These are phyloP conservation scores for Leersia perrieri DNA, from an alignment of 176 grass and related monocot species.

Conservation along the genomic window DNA sequence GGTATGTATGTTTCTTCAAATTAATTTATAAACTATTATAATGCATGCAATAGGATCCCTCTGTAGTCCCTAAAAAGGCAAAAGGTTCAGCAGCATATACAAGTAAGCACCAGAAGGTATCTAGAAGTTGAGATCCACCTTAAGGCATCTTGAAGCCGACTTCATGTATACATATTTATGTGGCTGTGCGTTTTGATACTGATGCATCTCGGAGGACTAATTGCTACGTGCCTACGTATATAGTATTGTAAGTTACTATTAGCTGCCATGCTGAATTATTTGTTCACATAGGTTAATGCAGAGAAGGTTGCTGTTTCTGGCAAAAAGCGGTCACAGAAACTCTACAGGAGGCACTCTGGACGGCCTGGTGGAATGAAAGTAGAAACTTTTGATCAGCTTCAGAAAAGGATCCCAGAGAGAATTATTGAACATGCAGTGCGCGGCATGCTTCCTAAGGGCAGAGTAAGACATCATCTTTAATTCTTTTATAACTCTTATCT, in stretches of 20 bases:
- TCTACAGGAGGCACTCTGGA: slow-evolving; percentile 96
- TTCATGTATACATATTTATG: neutral
- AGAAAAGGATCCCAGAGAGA: slow-evolving; percentile 94
- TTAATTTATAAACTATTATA: neutral
- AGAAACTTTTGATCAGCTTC: slow-evolving; percentile 98
- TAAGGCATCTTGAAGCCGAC: neutral
- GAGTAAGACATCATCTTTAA: slow-evolving; percentile 52
- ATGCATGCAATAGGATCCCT: neutral
- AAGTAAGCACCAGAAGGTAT: neutral
- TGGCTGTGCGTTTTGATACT: neutral
- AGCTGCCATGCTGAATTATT: slow-evolving; percentile 11
- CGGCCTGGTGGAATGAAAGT: slow-evolving; percentile 91
- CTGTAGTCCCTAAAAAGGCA: neutral
- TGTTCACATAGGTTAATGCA: slow-evolving; percentile 75
- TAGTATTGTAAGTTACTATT: neutral
- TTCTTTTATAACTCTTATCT: slow-evolving; percentile 1
- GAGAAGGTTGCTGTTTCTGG: slow-evolving; percentile 98
- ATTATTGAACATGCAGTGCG: slow-evolving; percentile 94
- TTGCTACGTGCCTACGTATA: neutral
- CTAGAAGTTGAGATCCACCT: neutral
- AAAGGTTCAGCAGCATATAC: neutral
- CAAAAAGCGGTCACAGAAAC: slow-evolving; percentile 84
- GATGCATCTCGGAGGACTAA: slow-evolving; percentile 8
- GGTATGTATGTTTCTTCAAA: slow-evolving; percentile 47
- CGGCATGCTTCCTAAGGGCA: slow-evolving; percentile 98